phyloP scores from a whole-genome alignment of 2,329 filamentous ascomycete genomes.

The Apiospora rasikravindrae region DNA sequence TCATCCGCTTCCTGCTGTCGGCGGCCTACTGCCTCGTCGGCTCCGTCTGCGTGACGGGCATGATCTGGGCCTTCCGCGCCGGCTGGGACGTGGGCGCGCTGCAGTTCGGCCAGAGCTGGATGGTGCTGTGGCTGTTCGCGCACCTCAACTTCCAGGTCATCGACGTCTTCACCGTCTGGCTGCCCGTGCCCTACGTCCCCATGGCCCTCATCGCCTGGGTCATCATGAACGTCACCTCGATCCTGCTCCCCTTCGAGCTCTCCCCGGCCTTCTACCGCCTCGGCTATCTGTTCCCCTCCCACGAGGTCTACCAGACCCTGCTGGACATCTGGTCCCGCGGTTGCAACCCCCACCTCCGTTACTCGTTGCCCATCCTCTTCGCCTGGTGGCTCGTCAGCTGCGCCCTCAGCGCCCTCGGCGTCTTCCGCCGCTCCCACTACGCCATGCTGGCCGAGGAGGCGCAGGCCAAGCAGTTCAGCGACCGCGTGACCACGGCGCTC shows the following conservation, averaged over 20 bases:
- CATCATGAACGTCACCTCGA: constrained; percentile 47
- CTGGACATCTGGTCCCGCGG: constrained; percentile 50
- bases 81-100: constrained; percentile 44
- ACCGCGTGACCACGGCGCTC: constrained; percentile 35
- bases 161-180: constrained; percentile 48
- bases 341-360: constrained; percentile 45
- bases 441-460: constrained; percentile 35
- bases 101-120: constrained; percentile 50
- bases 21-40: constrained; percentile 45
- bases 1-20: constrained; percentile 42
- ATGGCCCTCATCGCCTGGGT: constrained; percentile 52
- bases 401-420: constrained; percentile 32
- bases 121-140: constrained; percentile 49
- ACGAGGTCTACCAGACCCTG: constrained; percentile 46
- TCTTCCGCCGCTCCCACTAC: constrained; percentile 39
- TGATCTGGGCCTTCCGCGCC: constrained; percentile 49
- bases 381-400: constrained; percentile 40
- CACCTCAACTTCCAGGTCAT: constrained; percentile 50
- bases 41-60: constrained; percentile 45
- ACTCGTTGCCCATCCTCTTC: constrained; percentile 49
- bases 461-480: constrained; percentile 31
- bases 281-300: constrained; percentile 46
- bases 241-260: constrained; percentile 49
- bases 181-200: constrained; percentile 46
- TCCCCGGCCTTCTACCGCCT: constrained; percentile 47